phyloP scores from a whole-genome alignment of 306 rosid genomes.

The Trifolium subterraneum region DNA sequence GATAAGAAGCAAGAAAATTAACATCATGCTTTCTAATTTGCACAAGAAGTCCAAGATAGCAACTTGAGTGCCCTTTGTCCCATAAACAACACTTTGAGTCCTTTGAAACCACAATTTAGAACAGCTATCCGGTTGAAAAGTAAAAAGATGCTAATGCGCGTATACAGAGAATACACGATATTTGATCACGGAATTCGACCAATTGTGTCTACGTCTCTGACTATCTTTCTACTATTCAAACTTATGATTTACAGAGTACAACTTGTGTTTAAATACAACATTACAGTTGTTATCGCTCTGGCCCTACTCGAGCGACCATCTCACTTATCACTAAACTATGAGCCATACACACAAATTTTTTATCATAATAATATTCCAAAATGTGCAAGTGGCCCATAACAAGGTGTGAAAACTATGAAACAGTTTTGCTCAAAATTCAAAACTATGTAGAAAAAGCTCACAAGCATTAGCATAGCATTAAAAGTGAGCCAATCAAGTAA shows the following conservation, averaged over 20 bases:
- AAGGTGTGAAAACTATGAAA: slow-evolving; percentile 31
- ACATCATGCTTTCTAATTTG: slow-evolving; percentile 12
- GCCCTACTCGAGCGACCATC: background rate
- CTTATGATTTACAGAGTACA: background rate
- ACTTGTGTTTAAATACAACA: background rate
- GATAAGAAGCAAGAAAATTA: slow-evolving; percentile 42
- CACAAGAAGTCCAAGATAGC: slow-evolving; percentile 39
- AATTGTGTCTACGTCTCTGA: background rate
- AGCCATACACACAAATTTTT: no score
- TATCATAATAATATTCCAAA: slow-evolving; percentile 19
- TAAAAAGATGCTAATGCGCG: background rate
- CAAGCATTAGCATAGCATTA: slow-evolving; percentile 41
- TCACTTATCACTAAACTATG: background rate
- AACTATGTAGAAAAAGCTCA: slow-evolving; percentile 35
- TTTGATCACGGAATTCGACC: background rate
- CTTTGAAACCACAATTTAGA: background rate
- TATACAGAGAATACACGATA: background rate
- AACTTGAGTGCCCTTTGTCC: slow-evolving; percentile 19
- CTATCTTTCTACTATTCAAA: background rate
- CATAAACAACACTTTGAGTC: slow-evolving; percentile 29
- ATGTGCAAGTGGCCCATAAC: slow-evolving; percentile 12
- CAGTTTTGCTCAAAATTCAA: slow-evolving; percentile 23
- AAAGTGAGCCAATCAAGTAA: slow-evolving; percentile 43
- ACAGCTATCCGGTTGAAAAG: background rate
- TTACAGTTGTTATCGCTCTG: background rate